These are phyloP conservation scores for Geranium rotundifolium DNA, from an alignment of 345 rosid genomes.

Conservation along the genomic window DNA sequence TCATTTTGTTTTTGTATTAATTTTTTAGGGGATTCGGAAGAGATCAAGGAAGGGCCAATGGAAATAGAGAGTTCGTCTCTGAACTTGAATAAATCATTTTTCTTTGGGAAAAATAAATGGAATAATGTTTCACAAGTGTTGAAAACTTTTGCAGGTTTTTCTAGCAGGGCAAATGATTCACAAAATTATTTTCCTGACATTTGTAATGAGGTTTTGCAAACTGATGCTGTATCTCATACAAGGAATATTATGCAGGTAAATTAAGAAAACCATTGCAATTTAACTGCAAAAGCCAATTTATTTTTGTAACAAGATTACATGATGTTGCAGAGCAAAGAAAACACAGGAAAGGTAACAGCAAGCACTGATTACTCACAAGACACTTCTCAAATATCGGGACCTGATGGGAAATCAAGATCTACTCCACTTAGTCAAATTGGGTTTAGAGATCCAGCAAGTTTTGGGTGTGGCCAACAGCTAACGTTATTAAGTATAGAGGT, in stretches of 20 bases:
- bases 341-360: conserved; percentile 17
- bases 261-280: conserved; percentile 17
- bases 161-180: conserved; percentile 19
- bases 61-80: conserved; percentile 14
- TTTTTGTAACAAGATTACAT: conserved; percentile 12
- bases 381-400: conserved; percentile 84
- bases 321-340: conserved; percentile 26
- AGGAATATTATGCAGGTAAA: conserved; percentile 19
- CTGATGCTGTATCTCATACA: conserved; percentile 16
- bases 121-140: conserved; percentile 6
- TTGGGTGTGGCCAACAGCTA: conserved; percentile 91
- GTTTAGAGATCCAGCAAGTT: conserved; percentile 88
- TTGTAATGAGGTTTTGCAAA: conserved; percentile 15
- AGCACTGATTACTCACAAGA: conserved; percentile 29
- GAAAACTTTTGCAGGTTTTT: conserved; percentile 23
- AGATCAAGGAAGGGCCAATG: conserved; percentile 8
- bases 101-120: conserved; percentile 5
- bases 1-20: background rate
- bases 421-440: conserved; percentile 96
- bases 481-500: conserved; percentile 90
- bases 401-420: conserved; percentile 55
- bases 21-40: conserved; percentile 21
- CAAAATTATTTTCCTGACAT: conserved; percentile 20
- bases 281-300: conserved; percentile 19
- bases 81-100: conserved; percentile 9